Evolutionary conservation across 768 basidiomycete genomes (phyloP).

Genomic region (Pisolithus orientalis): DNA sequence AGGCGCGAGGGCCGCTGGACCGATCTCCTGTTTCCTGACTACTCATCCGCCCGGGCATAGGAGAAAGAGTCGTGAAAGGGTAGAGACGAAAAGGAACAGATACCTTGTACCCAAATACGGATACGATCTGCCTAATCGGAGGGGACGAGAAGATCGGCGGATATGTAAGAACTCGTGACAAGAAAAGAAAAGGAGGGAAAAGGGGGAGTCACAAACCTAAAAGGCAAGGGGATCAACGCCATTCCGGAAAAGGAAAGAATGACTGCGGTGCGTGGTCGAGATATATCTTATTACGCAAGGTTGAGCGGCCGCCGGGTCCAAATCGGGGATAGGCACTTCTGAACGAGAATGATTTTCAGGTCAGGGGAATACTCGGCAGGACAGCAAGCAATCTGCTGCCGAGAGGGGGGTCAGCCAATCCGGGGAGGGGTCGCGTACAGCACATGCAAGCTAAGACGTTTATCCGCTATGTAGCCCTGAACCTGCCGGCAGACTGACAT

Average conservation of each 20-base stretch:
- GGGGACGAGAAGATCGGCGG: conserved; percentile 31
- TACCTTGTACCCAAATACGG: conserved; percentile 3
- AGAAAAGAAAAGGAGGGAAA: conserved; percentile 2
- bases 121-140: conserved; percentile 18
- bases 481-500: neutral
- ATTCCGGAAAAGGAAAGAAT: conserved; percentile 12
- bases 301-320: conserved; percentile 11
- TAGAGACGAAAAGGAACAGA: conserved; percentile 1
- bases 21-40: neutral
- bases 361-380: conserved; percentile 1
- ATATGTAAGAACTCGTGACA: conserved; percentile 22
- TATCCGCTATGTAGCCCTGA: neutral
- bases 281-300: conserved; percentile 11
- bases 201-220: conserved; percentile 9
- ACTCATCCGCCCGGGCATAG: too few relatives aligned
- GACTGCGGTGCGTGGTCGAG: conserved; percentile 5
- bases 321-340: conserved; percentile 7
- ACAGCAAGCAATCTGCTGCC: neutral
- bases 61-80: neutral
- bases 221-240: conserved; percentile 28
- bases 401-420: neutral
- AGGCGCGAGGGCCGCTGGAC: neutral
- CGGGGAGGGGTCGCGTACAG: neutral
- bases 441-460: neutral
- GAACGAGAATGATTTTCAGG: conserved; percentile 14